Conservation (phyloP, 1,139 yeast genomes). For the Hansenula sp. region DNA sequence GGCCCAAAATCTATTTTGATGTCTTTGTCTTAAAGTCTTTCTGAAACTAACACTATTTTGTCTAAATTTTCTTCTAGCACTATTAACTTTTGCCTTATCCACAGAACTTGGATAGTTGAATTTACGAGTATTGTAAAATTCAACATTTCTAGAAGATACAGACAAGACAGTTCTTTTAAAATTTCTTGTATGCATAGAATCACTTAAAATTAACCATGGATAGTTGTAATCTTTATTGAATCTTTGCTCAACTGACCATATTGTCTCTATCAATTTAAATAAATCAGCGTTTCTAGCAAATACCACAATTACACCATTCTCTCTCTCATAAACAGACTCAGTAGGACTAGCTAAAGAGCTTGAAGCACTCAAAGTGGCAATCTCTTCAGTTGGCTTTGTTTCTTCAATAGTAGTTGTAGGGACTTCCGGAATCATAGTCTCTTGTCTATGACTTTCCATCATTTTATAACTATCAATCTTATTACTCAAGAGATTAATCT, state of each 20-base stretch:
- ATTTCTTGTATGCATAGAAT: constrained; percentile 42
- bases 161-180: constrained; percentile 37
- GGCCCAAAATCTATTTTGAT: constrained; percentile 88
- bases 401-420: background rate
- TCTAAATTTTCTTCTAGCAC: constrained; percentile 40
- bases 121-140: constrained; percentile 41
- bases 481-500: constrained; percentile 6
- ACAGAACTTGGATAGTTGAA: constrained; percentile 53
- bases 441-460: constrained; percentile 3
- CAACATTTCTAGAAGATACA: constrained; percentile 40
- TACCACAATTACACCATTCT: constrained; percentile 69
- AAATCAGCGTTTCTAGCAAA: constrained; percentile 73
- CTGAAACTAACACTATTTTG: constrained; percentile 19
- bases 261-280: constrained; percentile 50
- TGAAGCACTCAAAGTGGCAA: background rate
- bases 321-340: constrained; percentile 22
- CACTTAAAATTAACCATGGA: constrained; percentile 70
- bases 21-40: constrained; percentile 33
- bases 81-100: constrained; percentile 50
- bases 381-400: background rate
- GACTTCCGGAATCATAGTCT: constrained; percentile 2
- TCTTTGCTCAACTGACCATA: constrained; percentile 65
- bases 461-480: constrained; percentile 11
- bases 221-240: constrained; percentile 62
- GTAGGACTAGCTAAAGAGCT: background rate